Percentiles rank a stretch among this genome's conserved stretches.
Evolutionary conservation across 257 asterid species (phyloP).

Genomic region (Linaria vulgaris): DNA sequence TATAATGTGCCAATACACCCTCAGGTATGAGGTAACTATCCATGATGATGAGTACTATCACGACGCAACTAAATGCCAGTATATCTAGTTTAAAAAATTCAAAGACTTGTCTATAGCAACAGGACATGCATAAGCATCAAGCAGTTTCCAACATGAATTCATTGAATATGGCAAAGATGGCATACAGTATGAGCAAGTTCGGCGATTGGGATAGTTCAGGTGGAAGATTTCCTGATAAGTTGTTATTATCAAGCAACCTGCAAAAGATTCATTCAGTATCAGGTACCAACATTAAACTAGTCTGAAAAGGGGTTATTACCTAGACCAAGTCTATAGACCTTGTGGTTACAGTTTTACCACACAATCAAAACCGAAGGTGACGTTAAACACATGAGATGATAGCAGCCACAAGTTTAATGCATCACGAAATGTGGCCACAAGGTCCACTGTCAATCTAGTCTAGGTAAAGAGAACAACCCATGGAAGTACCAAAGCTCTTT

Average conservation of each 20-base stretch:
- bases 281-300: constrained; percentile 9
- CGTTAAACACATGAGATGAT: too few species aligned
- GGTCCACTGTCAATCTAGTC: too few species aligned
- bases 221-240: constrained; percentile 66
- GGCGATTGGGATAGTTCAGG: constrained; percentile 51
- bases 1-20: background rate
- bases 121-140: background rate
- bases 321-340: too few species aligned
- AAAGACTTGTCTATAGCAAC: background rate
- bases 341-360: too few species aligned
- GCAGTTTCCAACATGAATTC: background rate
- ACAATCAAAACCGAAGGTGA: too few species aligned
- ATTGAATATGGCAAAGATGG: constrained; percentile 18
- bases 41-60: background rate
- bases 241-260: constrained; percentile 78
- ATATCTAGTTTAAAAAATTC: background rate
- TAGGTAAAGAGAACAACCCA: background rate
- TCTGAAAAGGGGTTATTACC: background rate
- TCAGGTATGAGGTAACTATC: too few species aligned
- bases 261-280: constrained; percentile 16
- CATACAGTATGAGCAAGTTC: constrained; percentile 51
- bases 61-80: background rate
- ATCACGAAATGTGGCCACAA: too few species aligned
- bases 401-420: too few species aligned
- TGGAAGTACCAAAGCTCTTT: background rate